These are phyloP conservation scores for Irpex sp. DNA, from an alignment of 1,284 basidiomycete species.

Conservation along the genomic window DNA sequence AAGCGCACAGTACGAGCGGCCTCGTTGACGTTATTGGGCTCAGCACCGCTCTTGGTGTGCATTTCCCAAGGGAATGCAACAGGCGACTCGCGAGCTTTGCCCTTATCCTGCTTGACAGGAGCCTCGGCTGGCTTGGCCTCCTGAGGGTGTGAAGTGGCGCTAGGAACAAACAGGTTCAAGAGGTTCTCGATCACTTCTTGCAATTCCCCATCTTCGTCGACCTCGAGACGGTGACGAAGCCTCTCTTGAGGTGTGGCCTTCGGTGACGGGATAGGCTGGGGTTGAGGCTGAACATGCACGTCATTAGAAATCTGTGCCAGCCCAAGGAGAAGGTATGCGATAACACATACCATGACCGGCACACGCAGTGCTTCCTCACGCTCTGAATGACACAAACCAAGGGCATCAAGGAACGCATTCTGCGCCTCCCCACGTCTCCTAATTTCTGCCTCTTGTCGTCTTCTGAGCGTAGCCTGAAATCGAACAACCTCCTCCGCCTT, in stretches of 20 bases:
- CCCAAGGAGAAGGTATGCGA: background rate
- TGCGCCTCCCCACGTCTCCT: slow-evolving; percentile 7
- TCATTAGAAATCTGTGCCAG: background rate
- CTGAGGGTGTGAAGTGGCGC: background rate
- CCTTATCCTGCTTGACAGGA: slow-evolving; percentile 7
- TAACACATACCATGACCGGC: background rate
- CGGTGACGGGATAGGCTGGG: background rate
- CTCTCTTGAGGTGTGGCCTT: background rate
- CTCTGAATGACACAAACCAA: background rate
- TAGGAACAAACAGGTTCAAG: background rate
- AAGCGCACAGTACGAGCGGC: slow-evolving; percentile 6
- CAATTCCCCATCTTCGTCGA: slow-evolving; percentile 1
- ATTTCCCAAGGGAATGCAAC: slow-evolving; percentile 6
- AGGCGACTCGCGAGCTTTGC: slow-evolving; percentile 14
- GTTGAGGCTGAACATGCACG: background rate
- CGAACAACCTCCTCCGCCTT: background rate
- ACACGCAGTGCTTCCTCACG: background rate
- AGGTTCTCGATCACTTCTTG: background rate
- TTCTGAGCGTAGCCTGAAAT: background rate
- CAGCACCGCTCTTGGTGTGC: slow-evolving; percentile 3
- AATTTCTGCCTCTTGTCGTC: slow-evolving; percentile 3
- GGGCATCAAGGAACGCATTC: background rate
- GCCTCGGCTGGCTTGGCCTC: slow-evolving; percentile 6
- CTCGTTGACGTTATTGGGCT: slow-evolving; percentile 11
- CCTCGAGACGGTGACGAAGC: background rate